phyloP scores from a whole-genome alignment of 2,329 filamentous ascomycete genomes.

The Cadophora luteo-olivacea region DNA sequence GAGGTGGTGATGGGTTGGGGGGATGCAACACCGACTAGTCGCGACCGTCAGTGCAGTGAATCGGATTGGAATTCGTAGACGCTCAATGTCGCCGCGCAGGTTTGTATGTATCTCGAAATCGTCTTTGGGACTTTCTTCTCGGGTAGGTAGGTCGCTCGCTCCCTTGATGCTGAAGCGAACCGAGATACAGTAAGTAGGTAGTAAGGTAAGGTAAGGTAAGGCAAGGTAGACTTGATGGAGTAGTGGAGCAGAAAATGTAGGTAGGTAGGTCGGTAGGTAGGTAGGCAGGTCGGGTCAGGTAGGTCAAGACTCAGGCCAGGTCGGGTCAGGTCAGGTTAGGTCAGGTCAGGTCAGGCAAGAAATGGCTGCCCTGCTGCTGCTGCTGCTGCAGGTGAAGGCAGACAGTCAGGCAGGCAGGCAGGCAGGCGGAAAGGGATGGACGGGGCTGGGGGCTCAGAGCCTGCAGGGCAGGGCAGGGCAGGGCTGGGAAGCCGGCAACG shows the following conservation, averaged over 20 bases:
- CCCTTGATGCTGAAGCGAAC: constrained; percentile 20
- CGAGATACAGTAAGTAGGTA: constrained; percentile 1
- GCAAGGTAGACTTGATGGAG: constrained; percentile 2
- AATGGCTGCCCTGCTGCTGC: neutral
- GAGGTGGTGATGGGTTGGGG: neutral
- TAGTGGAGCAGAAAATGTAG: neutral
- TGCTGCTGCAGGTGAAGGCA: no score
- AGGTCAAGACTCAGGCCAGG: constrained; percentile 7
- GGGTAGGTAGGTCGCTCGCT: constrained; percentile 3
- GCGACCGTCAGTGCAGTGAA: constrained; percentile 15
- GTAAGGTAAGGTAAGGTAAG: no score
- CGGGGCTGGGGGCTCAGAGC: neutral
- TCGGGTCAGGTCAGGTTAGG: neutral
- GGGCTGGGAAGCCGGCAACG: neutral
- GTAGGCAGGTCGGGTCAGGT: neutral
- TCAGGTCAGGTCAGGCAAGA: constrained; percentile 10
- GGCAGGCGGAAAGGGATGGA: neutral
- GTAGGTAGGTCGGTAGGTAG: constrained; percentile 10
- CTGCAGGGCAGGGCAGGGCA: neutral
- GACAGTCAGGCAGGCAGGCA: neutral
- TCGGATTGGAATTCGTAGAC: neutral
- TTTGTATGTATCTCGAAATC: constrained; percentile 11
- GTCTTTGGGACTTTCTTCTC: constrained; percentile 1
- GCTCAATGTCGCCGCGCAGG: neutral
- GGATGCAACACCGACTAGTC: constrained; percentile 12